Conservation (phyloP, 305 asterid genomes). For the Plantago coronopus region DNA sequence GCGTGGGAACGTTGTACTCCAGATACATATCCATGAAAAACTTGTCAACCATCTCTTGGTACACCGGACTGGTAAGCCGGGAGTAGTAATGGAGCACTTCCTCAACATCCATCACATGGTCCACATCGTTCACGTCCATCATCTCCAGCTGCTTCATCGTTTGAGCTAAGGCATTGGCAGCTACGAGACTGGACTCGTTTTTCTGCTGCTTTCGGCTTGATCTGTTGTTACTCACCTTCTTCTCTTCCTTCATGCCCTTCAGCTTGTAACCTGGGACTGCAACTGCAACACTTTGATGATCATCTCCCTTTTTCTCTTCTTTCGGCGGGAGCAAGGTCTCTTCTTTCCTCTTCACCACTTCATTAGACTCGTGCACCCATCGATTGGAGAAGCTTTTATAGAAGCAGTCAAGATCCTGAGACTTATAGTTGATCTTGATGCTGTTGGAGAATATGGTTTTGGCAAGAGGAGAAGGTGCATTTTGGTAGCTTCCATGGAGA, state of each 20-base stretch:
- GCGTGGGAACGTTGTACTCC: constrained; percentile 41
- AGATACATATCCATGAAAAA: constrained; percentile 69
- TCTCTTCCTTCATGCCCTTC: constrained; percentile 27
- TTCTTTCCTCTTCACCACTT: constrained; percentile 23
- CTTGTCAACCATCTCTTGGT: constrained; percentile 54
- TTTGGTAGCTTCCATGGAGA: constrained; percentile 34
- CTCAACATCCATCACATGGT: constrained; percentile 63
- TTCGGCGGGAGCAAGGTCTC: constrained; percentile 18
- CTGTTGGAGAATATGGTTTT: constrained; percentile 31
- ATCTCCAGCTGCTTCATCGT: constrained; percentile 67
- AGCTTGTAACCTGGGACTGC: constrained; percentile 19
- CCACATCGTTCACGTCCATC: constrained; percentile 56
- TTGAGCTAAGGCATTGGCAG: constrained; percentile 38
- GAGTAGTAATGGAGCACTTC: constrained; percentile 71
- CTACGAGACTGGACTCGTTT: constrained; percentile 28
- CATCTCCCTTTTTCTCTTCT: constrained; percentile 24
- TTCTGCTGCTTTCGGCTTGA: constrained; percentile 15
- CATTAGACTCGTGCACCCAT: constrained; percentile 25
- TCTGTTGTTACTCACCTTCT: constrained; percentile 20
- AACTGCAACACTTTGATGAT: constrained; percentile 22
- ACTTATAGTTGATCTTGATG: constrained; percentile 26
- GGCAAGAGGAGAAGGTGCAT: constrained; percentile 28
- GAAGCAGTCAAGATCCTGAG: constrained; percentile 37
- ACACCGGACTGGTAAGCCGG: constrained; percentile 60
- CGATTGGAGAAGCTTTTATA: constrained; percentile 33